Base-by-base conservation (phyloP, 495 filamentous ascomycete genomes). In the Penicillium lagena region DNA sequence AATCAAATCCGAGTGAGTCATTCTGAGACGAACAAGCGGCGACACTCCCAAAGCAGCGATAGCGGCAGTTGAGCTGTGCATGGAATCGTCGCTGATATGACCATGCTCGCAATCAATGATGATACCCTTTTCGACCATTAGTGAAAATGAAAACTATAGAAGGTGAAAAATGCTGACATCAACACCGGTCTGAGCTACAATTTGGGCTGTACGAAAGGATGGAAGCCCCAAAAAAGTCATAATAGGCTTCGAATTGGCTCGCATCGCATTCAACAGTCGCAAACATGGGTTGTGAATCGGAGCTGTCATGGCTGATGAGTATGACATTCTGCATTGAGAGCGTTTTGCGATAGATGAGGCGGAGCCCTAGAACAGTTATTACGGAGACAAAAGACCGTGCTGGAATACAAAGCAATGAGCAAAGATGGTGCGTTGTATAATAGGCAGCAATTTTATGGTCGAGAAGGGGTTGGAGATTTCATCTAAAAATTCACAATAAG, bases 31-130 rank as follows among this genome's bases (percentile, higher is more conserved):
- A 28, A 87, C 83, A 45, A 89, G 66, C 0, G 85, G 83, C 9
- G 77, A 81, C 0, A 83, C 80, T 8, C 81, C 85, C 47, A 78
- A 70, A 10, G 76, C 75, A 9, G 83, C 81, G 47, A 86, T 84
- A 6, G 82, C 81, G 12, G 85, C 82, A 27, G 90, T 86, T 4
- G 85, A 78, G 43, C 87, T 85, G 57, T 91, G 88, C 88, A 91
- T 91, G n/a, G 78, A 73, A 17, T 77, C 79, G 64, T 91, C 85
- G 77, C 49, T 53, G 40, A 61, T 51, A 52, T 54, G 17, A n/a
- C 58, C 58, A 29, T 61, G 54, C 30, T 61, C 58, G 22, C 54
- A 57, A 35, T 61, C 54, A 14, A 61, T 62, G 35, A 65, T 62
- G 29, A 68, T 53, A 3, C 57, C 56, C 54, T 57, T 17, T 15